Conservation (phyloP, 2,329 filamentous ascomycete genomes). For the Chaetomium olivaceum region DNA sequence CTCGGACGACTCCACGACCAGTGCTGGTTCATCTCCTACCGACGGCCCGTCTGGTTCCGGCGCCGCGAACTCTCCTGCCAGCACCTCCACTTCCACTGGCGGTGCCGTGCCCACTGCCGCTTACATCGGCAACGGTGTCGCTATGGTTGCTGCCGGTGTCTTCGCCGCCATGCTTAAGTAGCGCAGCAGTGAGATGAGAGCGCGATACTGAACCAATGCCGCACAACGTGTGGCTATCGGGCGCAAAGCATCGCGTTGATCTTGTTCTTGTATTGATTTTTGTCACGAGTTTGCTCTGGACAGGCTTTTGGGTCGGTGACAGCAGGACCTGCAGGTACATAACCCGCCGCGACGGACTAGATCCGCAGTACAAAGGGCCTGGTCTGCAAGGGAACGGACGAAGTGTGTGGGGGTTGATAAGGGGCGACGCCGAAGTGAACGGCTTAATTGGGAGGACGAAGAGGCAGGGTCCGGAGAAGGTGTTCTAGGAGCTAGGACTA, state of each 20-base stretch:
- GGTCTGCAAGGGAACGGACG: slow-evolving; percentile 30
- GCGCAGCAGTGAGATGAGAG: not conserved
- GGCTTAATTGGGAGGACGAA: slow-evolving; percentile 13
- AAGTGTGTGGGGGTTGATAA: slow-evolving; percentile 28
- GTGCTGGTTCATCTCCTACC: slow-evolving; percentile 34
- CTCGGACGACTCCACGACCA: slow-evolving; percentile 35
- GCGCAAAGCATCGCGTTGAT: slow-evolving; percentile 12
- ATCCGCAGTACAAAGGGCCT: slow-evolving; percentile 16
- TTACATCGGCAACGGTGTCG: slow-evolving; percentile 47
- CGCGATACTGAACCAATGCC: not conserved
- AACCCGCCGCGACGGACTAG: slow-evolving; percentile 25
- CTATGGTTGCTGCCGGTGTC: slow-evolving; percentile 52
- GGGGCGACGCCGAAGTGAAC: slow-evolving; percentile 15
- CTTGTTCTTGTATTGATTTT: slow-evolving; percentile 34
- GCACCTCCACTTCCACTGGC: slow-evolving; percentile 16
- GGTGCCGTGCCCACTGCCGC: slow-evolving; percentile 38
- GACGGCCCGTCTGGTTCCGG: slow-evolving; percentile 24
- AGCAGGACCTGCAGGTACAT: slow-evolving; percentile 28
- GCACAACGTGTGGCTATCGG: slow-evolving; percentile 9
- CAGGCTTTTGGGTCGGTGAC: slow-evolving; percentile 28
- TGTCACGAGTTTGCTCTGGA: slow-evolving; percentile 27
- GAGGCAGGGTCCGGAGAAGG: not conserved
- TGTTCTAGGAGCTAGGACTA: slow-evolving; percentile 20
- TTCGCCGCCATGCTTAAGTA: slow-evolving; percentile 52
- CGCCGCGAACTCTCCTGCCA: slow-evolving; percentile 23